Evolutionary conservation across 768 basidiomycete species (phyloP), one percentile per base, ranked within the genome.

Genomic region (Lanmaoa pseudosensibilis): DNA sequence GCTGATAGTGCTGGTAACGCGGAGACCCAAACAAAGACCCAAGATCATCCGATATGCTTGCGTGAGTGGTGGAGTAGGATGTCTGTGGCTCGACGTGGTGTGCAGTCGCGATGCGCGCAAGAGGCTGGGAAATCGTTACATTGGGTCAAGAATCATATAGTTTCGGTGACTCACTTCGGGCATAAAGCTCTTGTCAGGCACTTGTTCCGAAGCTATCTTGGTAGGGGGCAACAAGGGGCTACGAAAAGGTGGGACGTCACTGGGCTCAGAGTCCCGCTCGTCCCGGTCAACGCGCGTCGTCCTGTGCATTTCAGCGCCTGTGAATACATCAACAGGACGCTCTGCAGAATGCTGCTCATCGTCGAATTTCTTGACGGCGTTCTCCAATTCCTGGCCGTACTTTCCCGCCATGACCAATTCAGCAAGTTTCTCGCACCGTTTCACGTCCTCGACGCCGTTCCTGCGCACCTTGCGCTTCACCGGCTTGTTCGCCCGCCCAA

Each of bases 381-480:
- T 65, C 52, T 76, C 77, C 18, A 85, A 68, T 25, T 82, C 81
- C 13, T 72, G 61, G 13, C 83, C 84, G 27, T 73, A 55, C 59
- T 82, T 81, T 4, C 84, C 84, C 0, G 74, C 69, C 45, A 80
- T 70, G 47, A 85, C 68, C 8, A 85, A 65, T 27, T 79, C 74
- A 0, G 83, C 83, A 36, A 85, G 75, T 41, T 73, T 69, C 60
- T 75, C 71, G 67, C 80, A 83, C 12, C 84, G 81, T 49, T 70
- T 65, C 49, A 77, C 70, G 57, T 84, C 83, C 52, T 75, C 73
- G 19, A 57, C 63, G 34, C 79, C 76, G 46, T 83, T 83, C 58
- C 82, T 73, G 66, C 79, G 79, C 23, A 82, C 79, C 12, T 79
- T 82, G 40, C 83, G 75, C 61, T 78, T 83, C 16, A 77, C 52